Base-by-base conservation (phyloP, 1,284 basidiomycete species). In the Stygiomarasmius scandens region DNA sequence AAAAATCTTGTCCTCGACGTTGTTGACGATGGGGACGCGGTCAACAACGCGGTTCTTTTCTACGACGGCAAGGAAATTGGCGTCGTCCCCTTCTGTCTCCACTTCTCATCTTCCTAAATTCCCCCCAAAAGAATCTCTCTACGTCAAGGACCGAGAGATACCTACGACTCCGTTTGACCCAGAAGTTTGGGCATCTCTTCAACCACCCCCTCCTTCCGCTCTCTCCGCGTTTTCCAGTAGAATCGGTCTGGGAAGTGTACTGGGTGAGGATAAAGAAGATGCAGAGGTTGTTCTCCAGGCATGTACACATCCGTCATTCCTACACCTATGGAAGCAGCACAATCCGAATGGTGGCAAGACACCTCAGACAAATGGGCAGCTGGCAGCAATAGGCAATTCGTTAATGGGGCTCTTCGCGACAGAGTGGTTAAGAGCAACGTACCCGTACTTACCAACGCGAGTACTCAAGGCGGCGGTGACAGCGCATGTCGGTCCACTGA, bases 401-500 rank as follows among this genome's bases (percentile, higher is more conserved):
- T 80, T 99, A 54, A 83, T 98, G 69, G 96, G 96, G 52, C 80
- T 98, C 41, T 93, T 98, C 65, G 92, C 93, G 3, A 79, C 92
- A 0, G 96, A 99, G 75, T 87, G 90, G 69, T 75, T 98, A 29
- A 83, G 93, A 58, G 80, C 89, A 8, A 80, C 86, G 48, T 98
- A 92, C 72, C 96, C 97, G 0, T 89, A 97, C 71, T 81, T 99
- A 22, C 96, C 96, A 1, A 95, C 93, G 22, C 84, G 90, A 52
- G 93, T 94, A 19, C 76, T 96, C 65, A 96, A 97, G 75, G 89
- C 91, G 8, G 95, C 93, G 9, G 85, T 97, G 51, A 94, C 92
- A 44, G 92, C 94, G 38, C 92, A 92, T 71, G 95, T 96, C 23
- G 96, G 96, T 2, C 89, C 93, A 10, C 74, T 83, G 60, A 90